phyloP scores from a whole-genome alignment of 495 filamentous ascomycete species.

The Tuber umbilicatum region DNA sequence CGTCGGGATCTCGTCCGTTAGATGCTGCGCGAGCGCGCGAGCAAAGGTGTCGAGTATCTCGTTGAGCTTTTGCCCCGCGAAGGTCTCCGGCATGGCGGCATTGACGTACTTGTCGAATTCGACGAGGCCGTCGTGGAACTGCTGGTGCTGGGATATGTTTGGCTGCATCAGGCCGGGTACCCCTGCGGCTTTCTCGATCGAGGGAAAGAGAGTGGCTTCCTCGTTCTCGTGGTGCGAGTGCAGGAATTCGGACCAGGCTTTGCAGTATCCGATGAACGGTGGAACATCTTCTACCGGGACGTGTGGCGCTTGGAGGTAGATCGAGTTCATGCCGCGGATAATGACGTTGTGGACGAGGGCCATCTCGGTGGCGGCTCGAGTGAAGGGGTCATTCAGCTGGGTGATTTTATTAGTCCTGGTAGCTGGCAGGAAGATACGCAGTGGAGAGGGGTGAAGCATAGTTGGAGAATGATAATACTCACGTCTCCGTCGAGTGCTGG shows the following conservation, averaged over 20 bases:
- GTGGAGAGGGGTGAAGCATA: not conserved
- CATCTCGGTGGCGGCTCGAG: constrained; percentile 45
- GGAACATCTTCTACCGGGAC: constrained; percentile 40
- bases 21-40: constrained; percentile 42
- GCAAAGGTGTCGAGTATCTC: constrained; percentile 47
- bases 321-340: constrained; percentile 48
- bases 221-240: constrained; percentile 47
- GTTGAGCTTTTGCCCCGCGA: constrained; percentile 42
- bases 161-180: constrained; percentile 46
- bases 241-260: constrained; percentile 42
- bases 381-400: constrained; percentile 39
- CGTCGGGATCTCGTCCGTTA: constrained; percentile 47
- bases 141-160: constrained; percentile 48
- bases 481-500: constrained; percentile 43
- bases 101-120: constrained; percentile 42
- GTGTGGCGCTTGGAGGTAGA: constrained; percentile 49
- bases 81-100: constrained; percentile 40
- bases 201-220: constrained; percentile 47
- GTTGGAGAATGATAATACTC: not conserved
- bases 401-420: not conserved
- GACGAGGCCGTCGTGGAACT: constrained; percentile 45
- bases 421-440: not conserved
- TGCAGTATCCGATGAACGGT: constrained; percentile 45
- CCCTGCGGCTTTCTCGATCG: constrained; percentile 44
- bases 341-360: constrained; percentile 49